Evolutionary conservation across 176 grass and related monocot genomes (phyloP), one percentile per base, ranked within the genome.

Genomic region (Avena sativa): DNA sequence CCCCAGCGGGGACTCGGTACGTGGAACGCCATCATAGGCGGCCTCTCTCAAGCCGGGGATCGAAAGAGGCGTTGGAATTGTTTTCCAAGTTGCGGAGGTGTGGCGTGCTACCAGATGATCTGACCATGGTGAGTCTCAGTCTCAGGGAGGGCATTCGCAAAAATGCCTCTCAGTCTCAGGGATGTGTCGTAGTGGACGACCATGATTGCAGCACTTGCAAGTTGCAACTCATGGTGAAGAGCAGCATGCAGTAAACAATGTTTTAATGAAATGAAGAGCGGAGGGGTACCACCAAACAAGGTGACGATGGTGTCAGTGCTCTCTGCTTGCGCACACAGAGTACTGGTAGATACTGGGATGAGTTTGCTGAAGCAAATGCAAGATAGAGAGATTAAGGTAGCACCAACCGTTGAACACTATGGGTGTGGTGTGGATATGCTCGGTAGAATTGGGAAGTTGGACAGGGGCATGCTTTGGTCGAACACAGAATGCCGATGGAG

Each of bases 391-490:
- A 86, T 82, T 51, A 76, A 49, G 78, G 65, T 88, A 56, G 32
- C 34, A 46, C 88, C 90, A 38, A 90, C 82, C 0, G 23, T 83
- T 11, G 74, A 84, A 30, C 85, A 88, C 80, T 92, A 88, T 9
- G 44, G 79, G 2, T 85, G 84, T 55, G 65, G 85, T 49, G 78
- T 89, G 53, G 92, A 94, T 74, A 91, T 89, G 92, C 71, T 94
- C 2, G 78, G 89, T 76, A 91, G 40, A 86, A 36, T 89, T 61
- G 89, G 87, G 7, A 55, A 47, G 30, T 14, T 91, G 84, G 87
- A 82, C 1, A 94, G 78, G 81, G 72, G 6, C 46, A 50, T 57
- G 81, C 70, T 12, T 43, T 85, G 76, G 87, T 90, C 17, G 87
- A 90, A 60, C 38, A 65, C 25, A 71, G 88, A 56, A 92, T 90